These are phyloP conservation scores for Pezicula radicicola DNA, from an alignment of 2,329 filamentous ascomycete species.

Conservation along the genomic window DNA sequence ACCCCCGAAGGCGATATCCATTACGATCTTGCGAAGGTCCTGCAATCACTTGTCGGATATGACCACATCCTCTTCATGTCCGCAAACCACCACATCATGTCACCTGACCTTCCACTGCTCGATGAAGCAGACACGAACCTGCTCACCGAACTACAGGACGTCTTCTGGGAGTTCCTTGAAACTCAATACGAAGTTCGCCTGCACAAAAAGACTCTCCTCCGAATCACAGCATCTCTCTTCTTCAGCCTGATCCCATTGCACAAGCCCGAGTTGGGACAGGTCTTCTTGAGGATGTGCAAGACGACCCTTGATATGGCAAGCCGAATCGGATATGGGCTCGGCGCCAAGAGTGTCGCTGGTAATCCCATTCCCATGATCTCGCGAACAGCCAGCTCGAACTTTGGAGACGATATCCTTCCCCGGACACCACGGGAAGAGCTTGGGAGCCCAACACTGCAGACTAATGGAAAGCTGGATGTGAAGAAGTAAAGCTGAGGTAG, in stretches of 20 bases:
- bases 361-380: conserved; percentile 1
- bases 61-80: conserved; percentile 27
- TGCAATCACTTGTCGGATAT: conserved; percentile 28
- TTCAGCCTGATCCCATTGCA: conserved; percentile 29
- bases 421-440: background rate
- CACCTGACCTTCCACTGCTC: conserved; percentile 16
- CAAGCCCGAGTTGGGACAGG: conserved; percentile 20
- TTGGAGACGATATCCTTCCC: conserved; percentile 2
- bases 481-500: background rate
- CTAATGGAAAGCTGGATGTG: background rate
- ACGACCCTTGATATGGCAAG: conserved; percentile 8
- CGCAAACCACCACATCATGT: conserved; percentile 16
- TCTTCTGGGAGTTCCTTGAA: conserved; percentile 26
- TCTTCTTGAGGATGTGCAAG: conserved; percentile 26
- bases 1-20: conserved; percentile 27
- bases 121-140: conserved; percentile 22
- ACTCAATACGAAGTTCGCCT: conserved; percentile 22
- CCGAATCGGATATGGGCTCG: background rate
- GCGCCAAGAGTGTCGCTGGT: conserved; percentile 2
- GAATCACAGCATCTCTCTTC: conserved; percentile 27
- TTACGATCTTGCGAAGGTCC: conserved; percentile 29
- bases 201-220: conserved; percentile 28
- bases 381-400: conserved; percentile 1
- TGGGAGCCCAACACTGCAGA: background rate
- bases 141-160: conserved; percentile 20